Percentiles rank a stretch among this genome's conserved stretches.
Evolutionary conservation across 2,329 filamentous ascomycete species (phyloP).

Genomic region (Epichloe aotearoae): DNA sequence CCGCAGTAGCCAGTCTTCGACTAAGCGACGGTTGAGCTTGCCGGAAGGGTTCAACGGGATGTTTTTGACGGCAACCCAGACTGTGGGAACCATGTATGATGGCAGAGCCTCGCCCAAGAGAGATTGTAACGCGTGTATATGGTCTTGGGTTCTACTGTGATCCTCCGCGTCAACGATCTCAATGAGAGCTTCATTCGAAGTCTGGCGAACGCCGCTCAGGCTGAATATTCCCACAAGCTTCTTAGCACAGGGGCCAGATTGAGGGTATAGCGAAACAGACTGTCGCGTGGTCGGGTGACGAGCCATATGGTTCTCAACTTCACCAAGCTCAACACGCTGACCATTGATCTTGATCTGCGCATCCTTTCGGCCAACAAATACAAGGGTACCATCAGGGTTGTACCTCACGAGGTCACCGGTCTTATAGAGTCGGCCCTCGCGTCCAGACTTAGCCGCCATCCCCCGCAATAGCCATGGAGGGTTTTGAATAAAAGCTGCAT

Average conservation of each 20-base stretch:
- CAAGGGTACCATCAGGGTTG: conserved; percentile 16
- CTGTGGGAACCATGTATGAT: conserved; percentile 1
- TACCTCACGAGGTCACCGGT: conserved; percentile 23
- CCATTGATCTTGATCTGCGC: conserved; percentile 37
- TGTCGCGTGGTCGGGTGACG: neutral
- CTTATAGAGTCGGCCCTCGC: conserved; percentile 17
- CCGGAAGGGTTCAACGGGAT: conserved; percentile 8
- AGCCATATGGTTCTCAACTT: conserved; percentile 10
- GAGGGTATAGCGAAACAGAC: neutral
- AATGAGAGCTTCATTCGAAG: neutral
- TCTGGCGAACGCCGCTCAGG: neutral
- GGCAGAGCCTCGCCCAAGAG: conserved; percentile 4
- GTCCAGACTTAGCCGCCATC: conserved; percentile 10
- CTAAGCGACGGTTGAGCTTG: conserved; percentile 8
- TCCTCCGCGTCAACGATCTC: neutral
- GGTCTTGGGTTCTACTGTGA: neutral
- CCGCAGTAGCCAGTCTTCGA: conserved; percentile 3
- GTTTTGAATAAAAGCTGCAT: conserved; percentile 29
- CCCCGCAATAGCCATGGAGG: conserved; percentile 21
- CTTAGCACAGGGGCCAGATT: neutral
- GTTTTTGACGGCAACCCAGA: neutral
- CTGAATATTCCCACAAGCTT: conserved; percentile 1
- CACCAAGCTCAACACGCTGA: conserved; percentile 29
- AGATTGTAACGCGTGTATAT: conserved; percentile 4
- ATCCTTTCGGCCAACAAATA: conserved; percentile 29